A percentile compares a stretch with the other conserved stretches of the same genome.
phyloP scores from a whole-genome alignment of 805 yeast species.

The Debaryomyces tyrocola region DNA sequence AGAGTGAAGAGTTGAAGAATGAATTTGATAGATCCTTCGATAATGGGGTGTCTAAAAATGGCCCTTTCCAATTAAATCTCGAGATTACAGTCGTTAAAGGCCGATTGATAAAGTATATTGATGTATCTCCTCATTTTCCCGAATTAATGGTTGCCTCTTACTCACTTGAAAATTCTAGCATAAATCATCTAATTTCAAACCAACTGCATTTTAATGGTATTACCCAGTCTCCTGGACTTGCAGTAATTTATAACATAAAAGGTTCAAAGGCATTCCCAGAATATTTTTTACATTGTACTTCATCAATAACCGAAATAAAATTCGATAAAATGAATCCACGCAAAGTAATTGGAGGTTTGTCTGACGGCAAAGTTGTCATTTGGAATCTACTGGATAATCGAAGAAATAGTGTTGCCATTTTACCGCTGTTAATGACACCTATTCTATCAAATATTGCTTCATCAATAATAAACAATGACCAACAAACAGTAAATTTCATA shows the following conservation, averaged over 20 bases:
- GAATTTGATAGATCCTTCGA: not conserved
- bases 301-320: constrained; percentile 37
- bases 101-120: constrained; percentile 22
- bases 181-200: not conserved
- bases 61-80: not conserved
- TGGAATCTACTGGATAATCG: constrained; percentile 40
- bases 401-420: constrained; percentile 10
- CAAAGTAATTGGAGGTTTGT: constrained; percentile 48
- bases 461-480: not conserved
- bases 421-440: constrained; percentile 25
- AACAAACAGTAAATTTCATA: not conserved
- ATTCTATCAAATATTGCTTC: constrained; percentile 10
- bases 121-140: constrained; percentile 31
- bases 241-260: constrained; percentile 33
- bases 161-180: not conserved
- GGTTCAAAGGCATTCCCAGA: constrained; percentile 24
- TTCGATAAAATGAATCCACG: constrained; percentile 40
- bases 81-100: constrained; percentile 2
- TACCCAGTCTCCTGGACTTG: constrained; percentile 21
- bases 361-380: constrained; percentile 49
- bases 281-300: constrained; percentile 40
- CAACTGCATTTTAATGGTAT: not conserved
- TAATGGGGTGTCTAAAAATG: not conserved
- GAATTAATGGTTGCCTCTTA: constrained; percentile 29
- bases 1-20: not conserved